These are phyloP conservation scores for Blastobotrys peoriensis DNA, from an alignment of 805 yeast genomes.

Conservation along the genomic window DNA sequence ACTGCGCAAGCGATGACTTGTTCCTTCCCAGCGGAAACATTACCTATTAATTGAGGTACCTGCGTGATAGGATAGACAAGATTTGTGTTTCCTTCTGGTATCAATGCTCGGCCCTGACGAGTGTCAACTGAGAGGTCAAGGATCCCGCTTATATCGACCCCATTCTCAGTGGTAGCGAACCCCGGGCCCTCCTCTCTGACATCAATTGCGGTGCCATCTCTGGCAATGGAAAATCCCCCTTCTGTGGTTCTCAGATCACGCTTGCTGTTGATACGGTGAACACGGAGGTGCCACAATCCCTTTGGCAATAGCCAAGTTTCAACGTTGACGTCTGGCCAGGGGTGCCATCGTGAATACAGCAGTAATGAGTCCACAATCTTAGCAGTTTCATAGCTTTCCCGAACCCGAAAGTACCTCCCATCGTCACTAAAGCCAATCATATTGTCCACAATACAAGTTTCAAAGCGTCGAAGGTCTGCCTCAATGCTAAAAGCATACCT, in stretches of 20 bases:
- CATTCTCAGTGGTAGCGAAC: too few species aligned
- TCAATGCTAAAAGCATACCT: conserved; percentile 22
- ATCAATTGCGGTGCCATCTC: too few species aligned
- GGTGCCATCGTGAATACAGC: conserved; percentile 17
- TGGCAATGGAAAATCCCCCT: conserved; percentile 20
- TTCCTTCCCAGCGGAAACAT: neutral
- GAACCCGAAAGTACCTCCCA: conserved; percentile 11
- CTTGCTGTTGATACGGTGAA: conserved; percentile 13
- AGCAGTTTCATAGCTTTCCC: conserved; percentile 10
- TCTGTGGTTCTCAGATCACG: conserved; percentile 13
- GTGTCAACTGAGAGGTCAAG: too few species aligned
- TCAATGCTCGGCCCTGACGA: too few species aligned
- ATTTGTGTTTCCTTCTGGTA: too few species aligned
- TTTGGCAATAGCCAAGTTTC: conserved; percentile 20
- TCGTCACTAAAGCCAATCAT: conserved; percentile 21
- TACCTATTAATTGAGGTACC: neutral
- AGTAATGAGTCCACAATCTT: conserved; percentile 2
- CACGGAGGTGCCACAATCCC: conserved; percentile 18
- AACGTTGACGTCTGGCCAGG: conserved; percentile 17
- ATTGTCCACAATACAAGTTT: conserved; percentile 16
- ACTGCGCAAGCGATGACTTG: neutral
- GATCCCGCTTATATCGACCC: too few species aligned
- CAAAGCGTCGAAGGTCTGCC: conserved; percentile 8
- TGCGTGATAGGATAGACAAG: too few species aligned
- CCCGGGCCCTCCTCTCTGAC: too few species aligned